These are phyloP conservation scores for Coemansia sp. DNA, from an alignment of 192 early-diverging fungal genomes.

Conservation along the genomic window DNA sequence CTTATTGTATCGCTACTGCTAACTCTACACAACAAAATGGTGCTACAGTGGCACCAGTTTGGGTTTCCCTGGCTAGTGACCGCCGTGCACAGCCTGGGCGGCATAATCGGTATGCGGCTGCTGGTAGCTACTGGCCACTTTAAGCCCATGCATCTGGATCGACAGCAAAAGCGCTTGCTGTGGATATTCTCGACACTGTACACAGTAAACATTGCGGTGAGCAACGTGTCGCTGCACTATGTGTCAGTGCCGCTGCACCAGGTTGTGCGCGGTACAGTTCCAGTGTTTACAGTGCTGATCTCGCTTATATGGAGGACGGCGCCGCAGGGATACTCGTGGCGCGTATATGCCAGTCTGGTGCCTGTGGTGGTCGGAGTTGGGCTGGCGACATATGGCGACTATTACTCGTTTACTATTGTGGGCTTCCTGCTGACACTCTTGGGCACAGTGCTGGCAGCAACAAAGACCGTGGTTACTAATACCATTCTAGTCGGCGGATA, in stretches of 20 bases:
- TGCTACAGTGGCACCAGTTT: slow-evolving; percentile 72
- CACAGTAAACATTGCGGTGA: slow-evolving; percentile 86
- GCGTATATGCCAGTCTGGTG: slow-evolving; percentile 38
- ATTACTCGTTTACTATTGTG: slow-evolving; percentile 68
- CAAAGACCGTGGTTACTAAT: slow-evolving; percentile 86
- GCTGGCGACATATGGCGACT: slow-evolving; percentile 82
- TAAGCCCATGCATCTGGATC: slow-evolving; percentile 56
- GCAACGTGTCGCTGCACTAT: slow-evolving; percentile 79
- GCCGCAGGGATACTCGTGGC: slow-evolving; percentile 32
- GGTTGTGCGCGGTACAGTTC: slow-evolving; percentile 79
- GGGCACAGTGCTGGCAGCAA: slow-evolving; percentile 73
- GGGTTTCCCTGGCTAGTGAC: slow-evolving; percentile 86
- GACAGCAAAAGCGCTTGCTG: slow-evolving; percentile 64
- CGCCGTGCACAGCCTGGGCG: slow-evolving; percentile 74
- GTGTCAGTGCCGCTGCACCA: slow-evolving; percentile 71
- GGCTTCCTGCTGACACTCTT: slow-evolving; percentile 79
- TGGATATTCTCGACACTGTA: slow-evolving; percentile 81
- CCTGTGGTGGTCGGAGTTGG: slow-evolving; percentile 74
- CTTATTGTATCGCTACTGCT: slow-evolving; percentile 43
- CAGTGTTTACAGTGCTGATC: slow-evolving; percentile 73
- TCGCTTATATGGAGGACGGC: slow-evolving; percentile 50
- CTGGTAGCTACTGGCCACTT: slow-evolving; percentile 55
- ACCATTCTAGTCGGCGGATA: slow-evolving; percentile 68
- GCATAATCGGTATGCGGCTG: slow-evolving; percentile 64
- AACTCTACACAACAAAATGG: slow-evolving; percentile 84